Conservation (phyloP, 2,329 filamentous ascomycete genomes). For the Massarina eburnea region DNA sequence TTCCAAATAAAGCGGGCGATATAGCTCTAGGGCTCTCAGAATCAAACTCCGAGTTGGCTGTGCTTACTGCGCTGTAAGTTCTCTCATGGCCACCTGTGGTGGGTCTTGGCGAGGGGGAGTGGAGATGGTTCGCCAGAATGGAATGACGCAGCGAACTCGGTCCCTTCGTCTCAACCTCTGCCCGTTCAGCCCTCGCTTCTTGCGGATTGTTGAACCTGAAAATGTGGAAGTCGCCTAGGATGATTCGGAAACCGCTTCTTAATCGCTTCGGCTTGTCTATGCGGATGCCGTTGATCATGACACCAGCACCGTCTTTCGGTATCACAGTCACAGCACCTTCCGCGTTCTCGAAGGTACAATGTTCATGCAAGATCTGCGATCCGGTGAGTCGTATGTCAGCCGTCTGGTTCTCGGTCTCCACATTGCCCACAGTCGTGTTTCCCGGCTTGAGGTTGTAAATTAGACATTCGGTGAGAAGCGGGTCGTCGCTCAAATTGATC, state of each 20-base stretch:
- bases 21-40: constrained; percentile 71
- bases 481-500: constrained; percentile 83
- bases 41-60: constrained; percentile 75
- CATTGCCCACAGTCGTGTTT: constrained; percentile 90
- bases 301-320: constrained; percentile 85
- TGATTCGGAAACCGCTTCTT: constrained; percentile 90
- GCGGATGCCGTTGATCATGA: constrained; percentile 96
- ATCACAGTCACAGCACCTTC: constrained; percentile 92
- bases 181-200: constrained; percentile 89
- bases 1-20: constrained; percentile 70
- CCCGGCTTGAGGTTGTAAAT: constrained; percentile 98
- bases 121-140: constrained; percentile 64
- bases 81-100: constrained; percentile 70
- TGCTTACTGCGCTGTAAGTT: constrained; percentile 65
- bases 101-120: constrained; percentile 61
- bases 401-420: constrained; percentile 73
- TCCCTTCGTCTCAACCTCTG: constrained; percentile 79
- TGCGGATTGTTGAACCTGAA: constrained; percentile 98
- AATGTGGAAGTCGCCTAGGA: constrained; percentile 97
- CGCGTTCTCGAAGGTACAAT: constrained; percentile 91
- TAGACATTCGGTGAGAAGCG: constrained; percentile 89
- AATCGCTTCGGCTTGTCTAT: constrained; percentile 83
- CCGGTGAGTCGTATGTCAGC: constrained; percentile 94
- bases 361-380: constrained; percentile 85
- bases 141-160: constrained; percentile 83